Conservation (phyloP, 129 eudicot species). For the Flaveria sonorensis region DNA sequence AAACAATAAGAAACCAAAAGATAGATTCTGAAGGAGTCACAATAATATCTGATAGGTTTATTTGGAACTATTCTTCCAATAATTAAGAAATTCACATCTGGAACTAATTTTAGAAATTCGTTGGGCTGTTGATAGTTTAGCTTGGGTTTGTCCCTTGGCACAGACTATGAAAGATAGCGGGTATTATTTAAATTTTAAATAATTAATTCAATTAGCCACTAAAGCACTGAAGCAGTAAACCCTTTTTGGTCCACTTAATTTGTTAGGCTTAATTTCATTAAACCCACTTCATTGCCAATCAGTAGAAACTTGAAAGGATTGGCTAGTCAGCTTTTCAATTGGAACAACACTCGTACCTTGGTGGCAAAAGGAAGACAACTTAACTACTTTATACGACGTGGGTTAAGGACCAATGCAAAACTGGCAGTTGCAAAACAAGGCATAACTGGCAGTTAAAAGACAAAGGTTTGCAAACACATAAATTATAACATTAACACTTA, state of each 20-base stretch:
- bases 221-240: background rate
- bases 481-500: background rate
- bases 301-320: background rate
- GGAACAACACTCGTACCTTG: background rate
- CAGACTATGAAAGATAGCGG: background rate
- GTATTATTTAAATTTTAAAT: background rate
- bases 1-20: no score
- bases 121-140: background rate
- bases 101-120: background rate
- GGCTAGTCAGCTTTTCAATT: background rate
- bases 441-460: slow-evolving; percentile 1
- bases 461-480: slow-evolving; percentile 10
- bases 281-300: slow-evolving; percentile 1
- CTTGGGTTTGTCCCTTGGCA: background rate
- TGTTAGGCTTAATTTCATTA: slow-evolving; percentile 1
- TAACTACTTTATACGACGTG: background rate
- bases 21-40: no score
- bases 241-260: background rate
- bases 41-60: no score
- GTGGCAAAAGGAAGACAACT: slow-evolving; percentile 2
- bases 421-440: slow-evolving; percentile 3
- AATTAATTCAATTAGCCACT: background rate
- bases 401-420: background rate
- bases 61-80: no score
- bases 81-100: background rate